Conservation (phyloP, 129 eudicot species). For the Helianthus annuus region HanXRQr2.0-SUNRISE NC_035436.2:231451-231950, state of each 20-base stretch:
- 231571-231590: constrained; percentile 4
- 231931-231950: background rate
- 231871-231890: constrained; percentile 84
- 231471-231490: constrained; percentile 97
- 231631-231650: background rate
- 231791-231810: constrained; percentile 10
- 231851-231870: constrained; percentile 91
- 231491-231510: constrained; percentile 96
- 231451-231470: constrained; percentile 90
- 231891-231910: constrained; percentile 97
- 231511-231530: constrained; percentile 87
- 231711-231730: background rate
- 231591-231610: no score
- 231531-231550: constrained; percentile 99
- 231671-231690: no score
- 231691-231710: background rate
- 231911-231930: constrained; percentile 60
- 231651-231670: no score
- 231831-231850: constrained; percentile 93
- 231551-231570: constrained; percentile 97
- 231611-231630: no score
- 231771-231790: background rate
- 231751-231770: background rate
- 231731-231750: background rate
- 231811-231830: constrained; percentile 44